phyloP scores from a whole-genome alignment of 768 basidiomycete genomes.

The Fistulinella prunicolor region DNA sequence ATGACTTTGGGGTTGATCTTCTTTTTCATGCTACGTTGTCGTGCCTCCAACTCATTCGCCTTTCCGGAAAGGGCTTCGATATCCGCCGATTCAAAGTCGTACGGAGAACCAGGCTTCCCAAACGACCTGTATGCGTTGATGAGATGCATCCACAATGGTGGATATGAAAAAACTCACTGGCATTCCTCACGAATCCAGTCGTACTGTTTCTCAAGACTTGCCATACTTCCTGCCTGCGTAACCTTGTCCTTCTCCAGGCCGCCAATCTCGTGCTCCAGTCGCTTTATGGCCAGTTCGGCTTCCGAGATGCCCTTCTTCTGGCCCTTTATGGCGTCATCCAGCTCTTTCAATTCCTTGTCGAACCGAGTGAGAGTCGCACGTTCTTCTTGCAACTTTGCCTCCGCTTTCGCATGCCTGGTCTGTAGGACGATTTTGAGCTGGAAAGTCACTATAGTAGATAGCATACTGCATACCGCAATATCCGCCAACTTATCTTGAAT shows the following conservation, averaged over 20 bases:
- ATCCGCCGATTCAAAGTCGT: slow-evolving; percentile 73
- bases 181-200: slow-evolving; percentile 90
- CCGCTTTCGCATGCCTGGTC: slow-evolving; percentile 60
- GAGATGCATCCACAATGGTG: not conserved
- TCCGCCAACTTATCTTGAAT: slow-evolving; percentile 47
- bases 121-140: slow-evolving; percentile 57
- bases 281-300: slow-evolving; percentile 59
- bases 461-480: slow-evolving; percentile 16
- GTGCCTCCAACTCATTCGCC: slow-evolving; percentile 69
- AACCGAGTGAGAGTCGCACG: slow-evolving; percentile 84
- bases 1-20: slow-evolving; percentile 95
- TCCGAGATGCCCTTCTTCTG: slow-evolving; percentile 72
- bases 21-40: slow-evolving; percentile 87
- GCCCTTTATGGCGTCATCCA: slow-evolving; percentile 77
- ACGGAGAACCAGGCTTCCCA: slow-evolving; percentile 74
- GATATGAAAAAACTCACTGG: slow-evolving; percentile 51
- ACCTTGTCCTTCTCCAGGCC: slow-evolving; percentile 63
- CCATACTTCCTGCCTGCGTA: slow-evolving; percentile 46
- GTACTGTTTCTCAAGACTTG: slow-evolving; percentile 74
- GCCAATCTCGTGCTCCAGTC: slow-evolving; percentile 69
- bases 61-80: slow-evolving; percentile 57
- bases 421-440: slow-evolving; percentile 21
- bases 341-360: slow-evolving; percentile 81
- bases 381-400: slow-evolving; percentile 76
- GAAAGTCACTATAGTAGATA: not conserved